Evolutionary conservation across 305 asterid genomes (phyloP).

Genomic region (Euphrasia arctica): DNA sequence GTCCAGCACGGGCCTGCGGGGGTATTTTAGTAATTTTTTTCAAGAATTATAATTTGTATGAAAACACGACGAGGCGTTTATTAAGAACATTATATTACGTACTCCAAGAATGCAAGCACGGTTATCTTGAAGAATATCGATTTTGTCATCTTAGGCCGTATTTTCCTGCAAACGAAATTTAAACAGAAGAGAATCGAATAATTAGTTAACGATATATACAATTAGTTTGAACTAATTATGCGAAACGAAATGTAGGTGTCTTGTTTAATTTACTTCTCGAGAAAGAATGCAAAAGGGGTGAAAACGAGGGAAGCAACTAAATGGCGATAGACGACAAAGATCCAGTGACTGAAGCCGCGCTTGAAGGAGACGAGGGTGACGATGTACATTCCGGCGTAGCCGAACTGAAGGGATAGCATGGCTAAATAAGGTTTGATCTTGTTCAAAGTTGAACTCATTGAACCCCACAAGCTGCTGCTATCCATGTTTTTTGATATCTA

Average conservation of each 20-base stretch:
- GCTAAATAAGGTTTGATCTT: constrained; percentile 71
- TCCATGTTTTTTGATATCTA: constrained; percentile 19
- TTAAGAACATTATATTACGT: constrained; percentile 23
- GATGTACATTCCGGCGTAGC: constrained; percentile 90
- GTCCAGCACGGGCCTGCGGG: constrained; percentile 79
- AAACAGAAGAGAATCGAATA: neutral
- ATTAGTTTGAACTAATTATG: too few species aligned
- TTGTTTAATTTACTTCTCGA: constrained; percentile 49
- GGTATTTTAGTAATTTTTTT: neutral
- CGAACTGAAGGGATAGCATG: constrained; percentile 83
- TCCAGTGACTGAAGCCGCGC: constrained; percentile 84
- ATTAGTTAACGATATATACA: too few species aligned
- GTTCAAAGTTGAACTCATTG: constrained; percentile 26
- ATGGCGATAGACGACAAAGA: constrained; percentile 86
- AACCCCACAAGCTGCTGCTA: neutral
- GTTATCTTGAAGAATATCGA: constrained; percentile 52
- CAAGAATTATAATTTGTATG: too few species aligned
- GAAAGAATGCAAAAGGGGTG: constrained; percentile 65
- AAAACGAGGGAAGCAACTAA: constrained; percentile 61
- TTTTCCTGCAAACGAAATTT: constrained; percentile 56
- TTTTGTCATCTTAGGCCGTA: constrained; percentile 73
- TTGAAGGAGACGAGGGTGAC: constrained; percentile 63
- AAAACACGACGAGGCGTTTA: neutral
- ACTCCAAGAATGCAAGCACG: constrained; percentile 85
- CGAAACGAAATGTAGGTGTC: neutral